Base-by-base conservation (phyloP, 345 rosid genomes). In the Lepidium didymum region DNA sequence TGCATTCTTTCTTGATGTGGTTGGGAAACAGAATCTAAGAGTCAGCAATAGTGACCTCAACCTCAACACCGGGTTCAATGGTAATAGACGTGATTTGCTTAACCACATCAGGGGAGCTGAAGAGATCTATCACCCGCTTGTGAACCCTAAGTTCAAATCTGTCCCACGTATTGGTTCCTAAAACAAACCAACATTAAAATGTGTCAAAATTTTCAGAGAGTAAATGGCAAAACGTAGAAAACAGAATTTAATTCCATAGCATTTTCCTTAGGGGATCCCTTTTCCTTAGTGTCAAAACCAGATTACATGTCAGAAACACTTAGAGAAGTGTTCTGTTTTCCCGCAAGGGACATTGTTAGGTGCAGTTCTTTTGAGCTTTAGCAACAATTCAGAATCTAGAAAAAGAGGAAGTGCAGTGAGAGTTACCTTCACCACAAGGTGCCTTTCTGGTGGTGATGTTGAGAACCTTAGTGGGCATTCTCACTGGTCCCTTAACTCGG, bases 391-490 rank as follows among this genome's bases (percentile, higher is more conserved):
- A 11, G 36, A 68, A 4, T 3, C 8, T 34, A 35, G 1, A 14
- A 19, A 10, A 0, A 27, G 23, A 47, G 35, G 37, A 13, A 10
- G 37, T 37, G 38, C 15, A 8, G 4, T 33, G 55, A 33, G 14
- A 12, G 27, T 81, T 81, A 82, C 89, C 89, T 84, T 84, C 88
- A 71, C 88, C 86, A 75, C 86, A 82, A 19, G 88, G 86, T 10
- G 86, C 68, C 69, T 84, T 84, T 73, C 88, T 78, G 36, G 88
- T 84, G 6, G 86, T 82, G 34, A 84, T 82, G 56, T 76, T 66
- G 67, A 84, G 88, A 74, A 79, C 83, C 78, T 82, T 84, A 46
- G 86, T 82, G 1, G 88, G 88, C 80, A 84, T 84, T 54, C 86
- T 84, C 69, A 82, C 88, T 4, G 81, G 88, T 69, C 88, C 88